phyloP scores from a whole-genome alignment of 108 stramenopile genomes.

The Stephanodiscus minutulus region DNA sequence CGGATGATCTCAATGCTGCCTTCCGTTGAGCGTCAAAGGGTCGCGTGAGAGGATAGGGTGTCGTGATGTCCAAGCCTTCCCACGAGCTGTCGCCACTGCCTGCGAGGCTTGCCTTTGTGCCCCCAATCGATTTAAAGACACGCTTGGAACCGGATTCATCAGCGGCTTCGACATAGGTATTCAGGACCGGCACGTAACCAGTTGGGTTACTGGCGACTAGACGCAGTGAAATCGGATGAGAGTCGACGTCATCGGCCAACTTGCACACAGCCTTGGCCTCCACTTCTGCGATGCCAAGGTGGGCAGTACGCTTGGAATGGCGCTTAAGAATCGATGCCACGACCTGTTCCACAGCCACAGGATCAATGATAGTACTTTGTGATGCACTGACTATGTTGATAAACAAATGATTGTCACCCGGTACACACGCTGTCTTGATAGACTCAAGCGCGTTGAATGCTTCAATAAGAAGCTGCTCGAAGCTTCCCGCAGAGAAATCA shows the following conservation, averaged over 20 bases:
- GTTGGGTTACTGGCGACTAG: conserved; percentile 96
- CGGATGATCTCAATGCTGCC: conserved; percentile 82
- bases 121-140: conserved; percentile 88
- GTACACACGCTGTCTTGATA: conserved; percentile 55
- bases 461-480: conserved; percentile 94
- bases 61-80: conserved; percentile 81
- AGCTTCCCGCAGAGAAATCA: conserved; percentile 74
- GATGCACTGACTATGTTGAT: conserved; percentile 90
- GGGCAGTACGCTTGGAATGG: conserved; percentile 78
- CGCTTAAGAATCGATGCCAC: conserved; percentile 87
- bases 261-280: conserved; percentile 93
- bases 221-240: conserved; percentile 88
- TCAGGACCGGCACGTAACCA: conserved; percentile 94
- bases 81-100: conserved; percentile 86
- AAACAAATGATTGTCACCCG: conserved; percentile 94
- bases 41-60: conserved; percentile 91
- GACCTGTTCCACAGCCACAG: conserved; percentile 83
- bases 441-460: conserved; percentile 91
- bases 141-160: conserved; percentile 64
- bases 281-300: conserved; percentile 91
- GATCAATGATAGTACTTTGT: conserved; percentile 83
- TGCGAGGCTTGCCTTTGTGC: conserved; percentile 82
- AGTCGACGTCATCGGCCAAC: conserved; percentile 63
- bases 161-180: conserved; percentile 94
- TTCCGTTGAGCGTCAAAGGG: conserved; percentile 93